A percentile compares a stretch with the other conserved stretches of the same genome.
Conservation (phyloP, 78 protist species). For the Dictyostelium firmibasis region DNA sequence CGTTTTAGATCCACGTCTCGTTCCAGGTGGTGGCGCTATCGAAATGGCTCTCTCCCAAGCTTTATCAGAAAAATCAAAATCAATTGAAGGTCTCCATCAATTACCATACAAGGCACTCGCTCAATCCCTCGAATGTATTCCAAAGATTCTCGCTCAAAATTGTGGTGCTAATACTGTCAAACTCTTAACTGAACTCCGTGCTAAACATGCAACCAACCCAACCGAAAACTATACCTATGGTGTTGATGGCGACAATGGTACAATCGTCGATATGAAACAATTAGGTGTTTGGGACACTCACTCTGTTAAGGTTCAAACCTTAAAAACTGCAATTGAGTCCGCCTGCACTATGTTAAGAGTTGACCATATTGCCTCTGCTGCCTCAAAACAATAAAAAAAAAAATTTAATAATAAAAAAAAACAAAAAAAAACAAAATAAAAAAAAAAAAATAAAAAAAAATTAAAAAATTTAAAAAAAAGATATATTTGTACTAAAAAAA, state of each 20-base stretch:
- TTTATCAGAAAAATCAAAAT: slow-evolving; percentile 88
- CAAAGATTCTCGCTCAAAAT: slow-evolving; percentile 98
- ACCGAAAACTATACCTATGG: slow-evolving; percentile 91
- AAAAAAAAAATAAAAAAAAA: neutral
- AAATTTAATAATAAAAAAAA: neutral
- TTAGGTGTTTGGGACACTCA: slow-evolving; percentile 98
- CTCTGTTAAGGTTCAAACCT: slow-evolving; percentile 92
- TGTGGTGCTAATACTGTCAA: slow-evolving; percentile 98
- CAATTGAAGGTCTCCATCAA: slow-evolving; percentile 94
- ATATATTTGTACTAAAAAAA: no score
- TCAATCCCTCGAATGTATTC: slow-evolving; percentile 95
- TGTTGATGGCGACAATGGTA: slow-evolving; percentile 96
- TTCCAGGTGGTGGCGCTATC: slow-evolving; percentile 99
- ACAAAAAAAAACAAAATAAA: neutral
- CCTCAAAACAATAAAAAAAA: slow-evolving; percentile 48
- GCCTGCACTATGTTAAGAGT: slow-evolving; percentile 97
- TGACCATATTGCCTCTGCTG: slow-evolving; percentile 98
- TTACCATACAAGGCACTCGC: slow-evolving; percentile 96
- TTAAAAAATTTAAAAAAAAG: no score
- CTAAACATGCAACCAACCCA: slow-evolving; percentile 94
- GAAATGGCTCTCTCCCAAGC: slow-evolving; percentile 96
- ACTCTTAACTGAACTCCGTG: slow-evolving; percentile 97
- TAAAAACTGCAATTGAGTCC: slow-evolving; percentile 98
- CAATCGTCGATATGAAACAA: slow-evolving; percentile 89
- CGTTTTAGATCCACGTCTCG: slow-evolving; percentile 93